phyloP scores from a whole-genome alignment of 257 asterid species.

The Nicotiana undulata region DNA sequence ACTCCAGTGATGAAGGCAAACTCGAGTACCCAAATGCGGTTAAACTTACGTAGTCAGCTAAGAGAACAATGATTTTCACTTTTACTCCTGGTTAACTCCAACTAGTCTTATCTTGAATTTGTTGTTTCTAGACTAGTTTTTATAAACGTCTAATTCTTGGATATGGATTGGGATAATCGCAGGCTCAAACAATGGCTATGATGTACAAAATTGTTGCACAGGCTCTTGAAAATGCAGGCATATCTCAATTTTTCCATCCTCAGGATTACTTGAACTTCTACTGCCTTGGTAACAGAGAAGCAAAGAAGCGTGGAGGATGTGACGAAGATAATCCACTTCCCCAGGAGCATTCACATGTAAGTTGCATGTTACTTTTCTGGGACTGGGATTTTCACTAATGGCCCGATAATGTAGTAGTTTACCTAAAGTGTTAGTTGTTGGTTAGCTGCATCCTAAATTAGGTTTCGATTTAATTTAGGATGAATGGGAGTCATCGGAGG shows the following conservation, averaged over 20 bases:
- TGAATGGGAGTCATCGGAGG: neutral
- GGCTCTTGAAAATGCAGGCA: conserved; percentile 27
- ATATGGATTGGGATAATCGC: neutral
- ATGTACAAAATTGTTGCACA: conserved; percentile 40
- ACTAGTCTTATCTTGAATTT: neutral
- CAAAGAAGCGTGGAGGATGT: neutral
- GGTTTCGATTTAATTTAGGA: neutral
- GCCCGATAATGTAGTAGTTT: neutral
- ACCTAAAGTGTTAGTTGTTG: neutral
- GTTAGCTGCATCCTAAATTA: neutral
- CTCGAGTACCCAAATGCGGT: neutral
- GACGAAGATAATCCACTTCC: neutral
- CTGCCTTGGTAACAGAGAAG: conserved; percentile 48
- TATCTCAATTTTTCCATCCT: conserved; percentile 28
- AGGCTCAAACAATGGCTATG: conserved; percentile 59
- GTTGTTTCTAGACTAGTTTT: neutral
- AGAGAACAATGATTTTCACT: neutral
- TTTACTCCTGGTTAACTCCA: neutral
- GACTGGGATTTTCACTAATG: neutral
- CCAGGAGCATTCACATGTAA: conserved; percentile 12
- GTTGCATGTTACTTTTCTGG: neutral
- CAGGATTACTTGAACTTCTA: conserved; percentile 44
- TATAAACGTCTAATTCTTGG: conserved; percentile 9
- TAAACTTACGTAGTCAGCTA: neutral
- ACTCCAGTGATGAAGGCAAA: neutral